Evolutionary conservation across 345 rosid genomes (phyloP).

Genomic region (Rhodamnia rubescens): DNA sequence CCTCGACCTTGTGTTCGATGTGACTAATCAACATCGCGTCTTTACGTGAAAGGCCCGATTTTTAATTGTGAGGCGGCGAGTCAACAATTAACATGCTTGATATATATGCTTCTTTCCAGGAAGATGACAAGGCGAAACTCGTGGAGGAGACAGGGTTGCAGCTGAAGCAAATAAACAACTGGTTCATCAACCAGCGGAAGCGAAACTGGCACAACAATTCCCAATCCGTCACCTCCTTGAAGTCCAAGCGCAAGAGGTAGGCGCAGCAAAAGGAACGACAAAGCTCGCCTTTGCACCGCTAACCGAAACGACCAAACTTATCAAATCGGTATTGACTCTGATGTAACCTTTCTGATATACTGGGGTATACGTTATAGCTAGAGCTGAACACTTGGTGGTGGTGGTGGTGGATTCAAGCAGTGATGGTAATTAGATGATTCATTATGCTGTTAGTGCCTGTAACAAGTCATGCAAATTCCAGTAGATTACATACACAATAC

Average conservation of each 20-base stretch:
- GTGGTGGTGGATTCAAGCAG: neutral
- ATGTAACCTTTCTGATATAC: neutral
- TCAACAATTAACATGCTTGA: neutral
- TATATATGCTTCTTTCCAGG: constrained; percentile 25
- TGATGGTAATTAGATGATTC: neutral
- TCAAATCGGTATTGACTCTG: neutral
- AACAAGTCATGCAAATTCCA: neutral
- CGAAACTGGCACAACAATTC: constrained; percentile 97
- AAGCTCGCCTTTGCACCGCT: neutral
- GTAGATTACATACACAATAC: neutral
- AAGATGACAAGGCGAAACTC: constrained; percentile 95
- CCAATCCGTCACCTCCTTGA: constrained; percentile 78
- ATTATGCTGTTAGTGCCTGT: neutral
- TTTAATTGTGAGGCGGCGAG: neutral
- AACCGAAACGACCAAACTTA: neutral
- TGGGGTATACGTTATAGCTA: neutral
- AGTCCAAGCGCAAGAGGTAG: constrained; percentile 93
- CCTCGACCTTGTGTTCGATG: neutral
- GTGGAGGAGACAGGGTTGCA: constrained; percentile 98
- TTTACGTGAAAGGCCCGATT: neutral
- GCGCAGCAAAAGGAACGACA: neutral
- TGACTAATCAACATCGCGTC: neutral
- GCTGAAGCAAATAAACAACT: constrained; percentile 96
- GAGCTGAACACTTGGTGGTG: neutral
- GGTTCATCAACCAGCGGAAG: constrained; percentile 99